Evolutionary conservation across 768 basidiomycete species (phyloP), one percentile per base, ranked within the genome.

Genomic region (Amanita subjunquillea): DNA sequence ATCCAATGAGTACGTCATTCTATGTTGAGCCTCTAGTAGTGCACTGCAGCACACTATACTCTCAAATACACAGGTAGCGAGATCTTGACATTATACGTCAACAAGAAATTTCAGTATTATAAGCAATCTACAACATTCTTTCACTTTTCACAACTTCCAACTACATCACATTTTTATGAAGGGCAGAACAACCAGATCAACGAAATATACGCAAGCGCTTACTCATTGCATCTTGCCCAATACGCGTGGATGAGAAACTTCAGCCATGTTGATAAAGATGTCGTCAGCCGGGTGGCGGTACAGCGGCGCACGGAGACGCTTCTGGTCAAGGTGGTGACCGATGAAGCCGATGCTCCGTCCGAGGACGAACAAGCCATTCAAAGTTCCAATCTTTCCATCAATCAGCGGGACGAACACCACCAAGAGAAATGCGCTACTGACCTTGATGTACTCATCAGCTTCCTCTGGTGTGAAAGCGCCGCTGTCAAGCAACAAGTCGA

Each of bases 291-390:
- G 92, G 71, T 90, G 91, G 58, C 93, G 85, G 81, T 97, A 95
- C 50, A 97, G 75, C 41, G 91, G 90, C 36, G 91, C 91, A 56
- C 86, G 83, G 65, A 95, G 81, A 59, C 92, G 80, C 79, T 93
- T 94, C 79, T 98, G 95, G 74, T 98, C 95, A 46, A 93, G 82
- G 65, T 90, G 90, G 73, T 91, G 91, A 38, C 92, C 92, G 62
- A 95, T 92, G 80, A 98, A 96, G 58, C 94, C 95, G 67, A 96
- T 96, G 67, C 88, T 91, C 59, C 95, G 90, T 44, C 95, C 95
- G 51, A 97, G 84, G 43, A 99, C 95, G 72, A 98, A 98, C 54
- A 99, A 77, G 54, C 94, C 95, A 65, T 97, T 98, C 53, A 99
- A 79, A 3, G 89, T 88, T 50, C 92, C 92, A 57, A 93, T 93